Base-by-base conservation (phyloP, 345 rosid species). In the Lepidium didymum region DNA sequence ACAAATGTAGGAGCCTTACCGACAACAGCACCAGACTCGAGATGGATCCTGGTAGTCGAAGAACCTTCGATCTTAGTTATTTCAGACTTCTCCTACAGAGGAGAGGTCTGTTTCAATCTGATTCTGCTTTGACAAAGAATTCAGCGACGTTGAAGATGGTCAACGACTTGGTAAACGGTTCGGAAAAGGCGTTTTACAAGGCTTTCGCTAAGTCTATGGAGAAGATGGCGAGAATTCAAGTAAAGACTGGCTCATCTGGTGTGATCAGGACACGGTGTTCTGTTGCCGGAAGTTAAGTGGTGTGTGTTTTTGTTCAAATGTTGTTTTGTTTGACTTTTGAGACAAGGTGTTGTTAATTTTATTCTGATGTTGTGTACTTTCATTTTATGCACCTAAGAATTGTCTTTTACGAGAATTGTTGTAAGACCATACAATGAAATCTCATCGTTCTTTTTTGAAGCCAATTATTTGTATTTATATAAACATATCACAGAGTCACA, bases 11-110 rank as follows among this genome's bases (percentile, higher is more conserved):
- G 62, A 83, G 55, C 49, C 79, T 66, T 1, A 85, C 37, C 8
- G 94, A 93, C 58, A 84, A 74, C 70, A 79, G 72, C 27, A 92
- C 96, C 8, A 77, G 68, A 38, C 79, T 86, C 8, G 96, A 86
- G 69, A 88, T 92, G 90, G 89, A 92, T 58, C 96, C 98, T 0
- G 96, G 96, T 8, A 92, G 96, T 18, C 62, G 78, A 0, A 86
- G 50, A 51, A 84, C 83, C 34, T 92, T 92, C 16, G 96, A 92
- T 79, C 88, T 88, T 0, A 75, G 86, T 67, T 88, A 86, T 79
- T 92, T 81, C 72, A 67, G 56, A 3, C 76, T 57, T 3, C 53
- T 92, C n/a, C 69, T 81, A 0, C 85, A 85, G 62, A 80, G 93
- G 66, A 78, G 96, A 37, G 98, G 98, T 2, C 81, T 88, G 3